Conservation (phyloP, 2,329 filamentous ascomycete genomes). For the Bipolaris cookei region DNA sequence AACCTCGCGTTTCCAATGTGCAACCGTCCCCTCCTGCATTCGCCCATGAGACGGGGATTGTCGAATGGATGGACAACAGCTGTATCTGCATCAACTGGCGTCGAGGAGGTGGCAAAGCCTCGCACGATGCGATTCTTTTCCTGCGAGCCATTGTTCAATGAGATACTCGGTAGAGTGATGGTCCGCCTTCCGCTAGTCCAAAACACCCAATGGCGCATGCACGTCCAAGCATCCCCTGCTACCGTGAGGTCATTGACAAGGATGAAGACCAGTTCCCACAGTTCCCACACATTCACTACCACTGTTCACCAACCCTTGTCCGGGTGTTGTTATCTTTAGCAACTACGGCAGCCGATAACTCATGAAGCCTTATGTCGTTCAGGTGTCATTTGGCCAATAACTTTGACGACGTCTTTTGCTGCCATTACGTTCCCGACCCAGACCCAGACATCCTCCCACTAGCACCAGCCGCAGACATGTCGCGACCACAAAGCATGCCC, state of each 20-base stretch:
- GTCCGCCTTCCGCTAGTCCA: conserved; percentile 7
- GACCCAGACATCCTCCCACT: not conserved
- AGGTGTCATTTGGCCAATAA: conserved; percentile 15
- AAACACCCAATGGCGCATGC: conserved; percentile 10
- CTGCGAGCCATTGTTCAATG: conserved; percentile 7
- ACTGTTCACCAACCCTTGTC: conserved; percentile 4
- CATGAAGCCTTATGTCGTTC: conserved; percentile 16
- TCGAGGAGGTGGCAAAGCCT: not conserved
- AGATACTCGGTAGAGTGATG: not conserved
- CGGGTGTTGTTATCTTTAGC: conserved; percentile 11
- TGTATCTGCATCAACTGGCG: conserved; percentile 1
- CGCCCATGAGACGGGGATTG: conserved; percentile 13
- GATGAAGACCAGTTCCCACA: conserved; percentile 34
- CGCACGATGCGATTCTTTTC: conserved; percentile 12
- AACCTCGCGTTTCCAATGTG: conserved; percentile 1
- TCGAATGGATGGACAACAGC: conserved; percentile 10
- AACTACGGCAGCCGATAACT: not conserved
- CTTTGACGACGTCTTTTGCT: conserved; percentile 18
- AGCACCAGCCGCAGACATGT: conserved; percentile 21
- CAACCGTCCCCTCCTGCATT: conserved; percentile 7
- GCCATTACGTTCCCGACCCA: conserved; percentile 8
- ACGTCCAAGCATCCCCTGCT: conserved; percentile 15
- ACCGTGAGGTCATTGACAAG: conserved; percentile 47
- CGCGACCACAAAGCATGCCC: conserved; percentile 45
- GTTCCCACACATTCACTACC: conserved; percentile 19